Evolutionary conservation across 352 stramenopile genomes (phyloP).

Genomic region (Thalassiosira hispida): DNA sequence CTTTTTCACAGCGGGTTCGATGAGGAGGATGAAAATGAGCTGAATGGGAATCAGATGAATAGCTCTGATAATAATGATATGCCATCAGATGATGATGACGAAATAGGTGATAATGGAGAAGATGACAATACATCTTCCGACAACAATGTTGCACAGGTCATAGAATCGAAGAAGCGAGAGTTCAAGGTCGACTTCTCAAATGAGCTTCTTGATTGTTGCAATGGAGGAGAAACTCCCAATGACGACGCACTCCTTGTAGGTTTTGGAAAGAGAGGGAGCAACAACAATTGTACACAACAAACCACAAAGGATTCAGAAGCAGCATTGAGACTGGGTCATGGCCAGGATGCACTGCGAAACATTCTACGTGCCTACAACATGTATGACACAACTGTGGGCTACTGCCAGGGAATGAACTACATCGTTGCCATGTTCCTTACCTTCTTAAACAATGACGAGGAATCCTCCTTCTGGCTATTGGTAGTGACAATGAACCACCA

Average conservation of each 20-base stretch:
- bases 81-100: neutral
- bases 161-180: neutral
- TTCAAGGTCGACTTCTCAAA: neutral
- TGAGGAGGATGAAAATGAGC: constrained; percentile 12
- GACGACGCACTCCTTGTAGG: neutral
- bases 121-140: neutral
- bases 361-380: constrained; percentile 92
- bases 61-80: neutral
- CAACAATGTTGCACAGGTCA: neutral
- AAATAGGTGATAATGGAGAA: neutral
- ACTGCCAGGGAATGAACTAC: constrained; percentile 89
- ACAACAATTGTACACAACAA: neutral
- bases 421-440: constrained; percentile 91
- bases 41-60: neutral
- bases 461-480: constrained; percentile 79
- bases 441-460: constrained; percentile 89
- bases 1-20: constrained; percentile 75
- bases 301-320: neutral
- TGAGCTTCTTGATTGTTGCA: neutral
- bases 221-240: neutral
- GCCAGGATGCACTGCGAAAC: constrained; percentile 91
- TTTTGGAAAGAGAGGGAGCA: neutral
- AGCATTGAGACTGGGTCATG: constrained; percentile 34
- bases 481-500: constrained; percentile 83
- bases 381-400: constrained; percentile 88